These are phyloP conservation scores for Aphelidium insulamus DNA, from an alignment of 371 early-diverging fungal species.

Conservation along the genomic window DNA sequence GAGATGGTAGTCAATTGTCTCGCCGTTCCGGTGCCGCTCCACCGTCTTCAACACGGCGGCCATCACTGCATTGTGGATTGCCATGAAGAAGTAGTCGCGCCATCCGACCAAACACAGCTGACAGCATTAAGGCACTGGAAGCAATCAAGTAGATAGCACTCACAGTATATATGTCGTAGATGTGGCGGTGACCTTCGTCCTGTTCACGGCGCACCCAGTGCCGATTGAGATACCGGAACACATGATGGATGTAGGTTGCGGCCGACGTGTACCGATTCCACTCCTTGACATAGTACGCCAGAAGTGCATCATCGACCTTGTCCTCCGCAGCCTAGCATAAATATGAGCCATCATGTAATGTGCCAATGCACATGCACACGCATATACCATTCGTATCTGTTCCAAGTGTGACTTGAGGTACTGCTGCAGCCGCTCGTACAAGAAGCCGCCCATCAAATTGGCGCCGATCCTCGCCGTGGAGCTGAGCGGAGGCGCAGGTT, in stretches of 20 bases:
- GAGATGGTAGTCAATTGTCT: constrained; percentile 60
- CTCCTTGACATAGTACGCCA: constrained; percentile 63
- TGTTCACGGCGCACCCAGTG: constrained; percentile 91
- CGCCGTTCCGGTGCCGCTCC: constrained; percentile 66
- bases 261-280: constrained; percentile 76
- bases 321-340: constrained; percentile 25
- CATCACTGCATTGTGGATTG: constrained; percentile 50
- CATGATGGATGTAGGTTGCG: constrained; percentile 58
- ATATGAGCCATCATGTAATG: constrained; percentile 3
- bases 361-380: not conserved
- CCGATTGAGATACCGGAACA: constrained; percentile 82
- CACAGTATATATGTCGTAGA: constrained; percentile 86
- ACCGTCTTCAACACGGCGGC: constrained; percentile 60
- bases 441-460: constrained; percentile 58
- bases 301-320: constrained; percentile 48
- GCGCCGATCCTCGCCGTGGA: constrained; percentile 28
- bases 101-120: constrained; percentile 66
- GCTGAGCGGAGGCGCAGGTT: constrained; percentile 5
- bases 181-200: constrained; percentile 67
- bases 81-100: constrained; percentile 62
- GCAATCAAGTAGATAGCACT: too few relatives aligned
- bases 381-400: constrained; percentile 11
- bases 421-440: constrained; percentile 46
- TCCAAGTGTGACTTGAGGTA: constrained; percentile 48
- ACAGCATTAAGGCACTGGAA: not conserved